phyloP scores from a whole-genome alignment of 2,329 filamentous ascomycete genomes.

The Fusarium subglutinans region DNA sequence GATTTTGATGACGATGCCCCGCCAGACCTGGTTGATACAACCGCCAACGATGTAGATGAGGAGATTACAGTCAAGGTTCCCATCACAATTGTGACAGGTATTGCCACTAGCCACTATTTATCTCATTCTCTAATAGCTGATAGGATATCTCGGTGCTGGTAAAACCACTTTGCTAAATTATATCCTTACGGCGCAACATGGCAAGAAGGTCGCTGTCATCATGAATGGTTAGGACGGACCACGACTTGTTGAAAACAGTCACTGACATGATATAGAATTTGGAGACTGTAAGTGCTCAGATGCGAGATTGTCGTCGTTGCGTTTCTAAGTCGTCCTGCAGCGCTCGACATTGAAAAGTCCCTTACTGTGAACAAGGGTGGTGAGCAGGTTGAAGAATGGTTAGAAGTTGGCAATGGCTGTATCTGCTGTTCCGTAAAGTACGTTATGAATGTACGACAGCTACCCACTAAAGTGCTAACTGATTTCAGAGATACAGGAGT shows the following conservation, averaged over 20 bases:
- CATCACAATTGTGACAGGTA: constrained; percentile 85
- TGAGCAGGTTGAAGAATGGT: constrained; percentile 89
- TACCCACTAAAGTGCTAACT: constrained; percentile 33
- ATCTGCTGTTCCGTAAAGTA: constrained; percentile 98
- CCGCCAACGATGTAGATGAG: constrained; percentile 50
- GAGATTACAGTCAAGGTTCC: constrained; percentile 74
- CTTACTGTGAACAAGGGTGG: constrained; percentile 88
- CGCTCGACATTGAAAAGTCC: constrained; percentile 94
- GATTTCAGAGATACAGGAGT: constrained; percentile 82
- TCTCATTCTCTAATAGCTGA: neutral
- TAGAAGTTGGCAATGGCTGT: constrained; percentile 95
- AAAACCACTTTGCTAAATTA: constrained; percentile 97
- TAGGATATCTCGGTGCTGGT: constrained; percentile 92
- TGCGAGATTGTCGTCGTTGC: neutral
- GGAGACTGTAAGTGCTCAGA: constrained; percentile 72
- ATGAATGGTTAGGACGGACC: constrained; percentile 73
- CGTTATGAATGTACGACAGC: neutral
- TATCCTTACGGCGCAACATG: constrained; percentile 92
- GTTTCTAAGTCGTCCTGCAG: constrained; percentile 54
- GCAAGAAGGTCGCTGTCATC: constrained; percentile 97
- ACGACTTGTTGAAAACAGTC: neutral
- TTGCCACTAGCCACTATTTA: neutral
- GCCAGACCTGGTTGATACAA: constrained; percentile 68
- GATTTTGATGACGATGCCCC: constrained; percentile 73
- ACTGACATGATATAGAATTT: constrained; percentile 67